Evolutionary conservation across 495 filamentous ascomycete genomes (phyloP), one percentile per base, ranked within the genome.

Genomic region (Pseudomonodictys pantanalensis): DNA sequence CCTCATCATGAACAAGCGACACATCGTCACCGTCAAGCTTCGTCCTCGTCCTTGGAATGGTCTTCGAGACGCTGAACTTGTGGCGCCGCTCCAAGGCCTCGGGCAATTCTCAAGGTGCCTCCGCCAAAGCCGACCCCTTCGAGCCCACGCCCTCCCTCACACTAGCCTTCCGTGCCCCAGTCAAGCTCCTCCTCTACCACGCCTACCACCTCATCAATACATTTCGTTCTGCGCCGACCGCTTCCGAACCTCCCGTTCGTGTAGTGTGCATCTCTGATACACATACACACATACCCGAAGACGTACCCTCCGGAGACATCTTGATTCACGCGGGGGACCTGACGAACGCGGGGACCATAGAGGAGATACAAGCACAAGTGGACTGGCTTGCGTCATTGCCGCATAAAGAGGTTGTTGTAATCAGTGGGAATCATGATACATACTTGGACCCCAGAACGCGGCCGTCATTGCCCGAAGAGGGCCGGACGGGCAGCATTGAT

Each of bases 241-340:
- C 83, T 1, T 74, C 76, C 25, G 68, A 76, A 43, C 76, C 71
- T 0, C 77, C 82, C 0, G 86, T 96, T 64, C 81, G 85, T 30
- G 79, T 97, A 30, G 87, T 97, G 47, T 95, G 88, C 68, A 85
- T 97, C 33, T 93, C 90, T 0, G 92, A 97, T 71, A 96, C 92
- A 7, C 92, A 97, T 69, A 82, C 79, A 15, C 73, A 80, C 23
- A 78, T 83, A 24, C 62, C 67, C 1, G 69, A 81, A 23, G 77
- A 79, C 23, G 72, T 96, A 0, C 90, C 91, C 0, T 72, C 82
- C 22, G 92, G 91, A 20, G 93, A 97, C 63, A 75, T 97, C 24
- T 77, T 97, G 7, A 88, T 97, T 45, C 92, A 96, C 67, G 89
- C 90, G 9, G 92, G 92, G 8, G 92, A 97, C 71, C 73, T 97